Percentiles rank a stretch among this genome's conserved stretches.
Evolutionary conservation across 1,284 basidiomycete species (phyloP).

Genomic region (Cutaneotrichosporon sp.): DNA sequence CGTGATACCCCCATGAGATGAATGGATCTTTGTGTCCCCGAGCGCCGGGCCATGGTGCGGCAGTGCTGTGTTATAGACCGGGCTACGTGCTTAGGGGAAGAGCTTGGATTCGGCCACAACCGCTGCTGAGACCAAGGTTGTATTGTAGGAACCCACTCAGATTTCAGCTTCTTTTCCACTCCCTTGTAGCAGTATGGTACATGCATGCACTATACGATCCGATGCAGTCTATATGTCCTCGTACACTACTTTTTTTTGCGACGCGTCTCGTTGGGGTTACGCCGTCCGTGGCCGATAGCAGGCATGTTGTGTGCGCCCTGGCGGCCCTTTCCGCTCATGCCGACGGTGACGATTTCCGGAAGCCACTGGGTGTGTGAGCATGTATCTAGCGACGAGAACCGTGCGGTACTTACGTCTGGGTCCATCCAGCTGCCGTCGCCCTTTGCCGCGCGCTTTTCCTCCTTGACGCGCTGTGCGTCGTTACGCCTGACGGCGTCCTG

Average conservation of each 20-base stretch:
- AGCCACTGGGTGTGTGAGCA: slow-evolving; percentile 57
- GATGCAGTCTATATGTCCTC: not conserved
- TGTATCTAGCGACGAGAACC: not conserved
- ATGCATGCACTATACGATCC: not conserved
- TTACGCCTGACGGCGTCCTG: slow-evolving; percentile 70
- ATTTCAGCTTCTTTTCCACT: too few species aligned
- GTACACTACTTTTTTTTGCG: slow-evolving; percentile 26
- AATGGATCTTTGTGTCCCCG: too few species aligned
- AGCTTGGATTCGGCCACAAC: too few species aligned
- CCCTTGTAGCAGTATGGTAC: not conserved
- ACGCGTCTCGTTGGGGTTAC: slow-evolving; percentile 76
- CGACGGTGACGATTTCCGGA: slow-evolving; percentile 72
- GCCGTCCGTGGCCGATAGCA: slow-evolving; percentile 72
- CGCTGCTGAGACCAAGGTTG: too few species aligned
- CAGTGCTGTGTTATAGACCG: too few species aligned
- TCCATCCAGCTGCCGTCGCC: slow-evolving; percentile 73
- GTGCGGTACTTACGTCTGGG: slow-evolving; percentile 58
- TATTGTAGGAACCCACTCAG: too few species aligned
- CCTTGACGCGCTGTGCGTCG: slow-evolving; percentile 65
- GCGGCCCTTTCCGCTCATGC: slow-evolving; percentile 68
- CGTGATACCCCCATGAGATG: too few species aligned
- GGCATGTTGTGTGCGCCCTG: slow-evolving; percentile 63
- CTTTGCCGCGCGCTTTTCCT: slow-evolving; percentile 67
- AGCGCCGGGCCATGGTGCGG: too few species aligned
- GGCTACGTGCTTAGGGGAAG: too few species aligned